Base-by-base conservation (phyloP, 1,284 basidiomycete genomes). In the Austroboletus novae-zelandiae region DNA sequence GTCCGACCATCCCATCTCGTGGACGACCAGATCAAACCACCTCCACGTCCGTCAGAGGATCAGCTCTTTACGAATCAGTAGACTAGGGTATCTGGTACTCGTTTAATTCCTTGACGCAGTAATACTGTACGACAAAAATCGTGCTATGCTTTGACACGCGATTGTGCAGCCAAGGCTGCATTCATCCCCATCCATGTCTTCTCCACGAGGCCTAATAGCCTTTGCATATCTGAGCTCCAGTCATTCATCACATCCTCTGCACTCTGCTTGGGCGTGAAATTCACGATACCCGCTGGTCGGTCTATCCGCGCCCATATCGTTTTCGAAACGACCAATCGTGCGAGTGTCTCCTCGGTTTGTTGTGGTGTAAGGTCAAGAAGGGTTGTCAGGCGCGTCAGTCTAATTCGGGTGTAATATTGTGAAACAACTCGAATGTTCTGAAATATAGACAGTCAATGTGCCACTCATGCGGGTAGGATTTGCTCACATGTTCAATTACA, bases 381-480 rank as follows among this genome's bases (percentile, higher is more conserved):
- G 34, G 89, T 78, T 10, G 90, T 89, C 11, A 99, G 78, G 35
- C 97, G 86, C 25, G 78, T 54, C 25, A 99, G 75, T 17, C 90
- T 92, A 63, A 99, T 96, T 52, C 93, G 86, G 9, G 91, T 95
- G 73, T 99, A 99, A 75, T 99, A 99, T 61, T 88, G 76, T 2
- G 94, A 84, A 42, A 99, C 84, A 36, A 97, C 93, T 45, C 97
- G 94, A 61, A 99, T 89, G 68, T 99, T 99, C 94, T 97, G 62
- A 7, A 34, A 39, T 15, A 37, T 13, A 5, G 40, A 64, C 44
- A 66, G 32, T 37, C n/a, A 3, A 18, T 18, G 10, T 18, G 10
- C 32, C 11, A 32, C 4, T 36, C 7, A 10, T 18, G 32, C 36
- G 20, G 23, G 17, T 10, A 9, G 15, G 9, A 44, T 44, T 36